Base-by-base conservation (phyloP, 1,284 basidiomycete species). In the Cryptococcus sp. region DNA sequence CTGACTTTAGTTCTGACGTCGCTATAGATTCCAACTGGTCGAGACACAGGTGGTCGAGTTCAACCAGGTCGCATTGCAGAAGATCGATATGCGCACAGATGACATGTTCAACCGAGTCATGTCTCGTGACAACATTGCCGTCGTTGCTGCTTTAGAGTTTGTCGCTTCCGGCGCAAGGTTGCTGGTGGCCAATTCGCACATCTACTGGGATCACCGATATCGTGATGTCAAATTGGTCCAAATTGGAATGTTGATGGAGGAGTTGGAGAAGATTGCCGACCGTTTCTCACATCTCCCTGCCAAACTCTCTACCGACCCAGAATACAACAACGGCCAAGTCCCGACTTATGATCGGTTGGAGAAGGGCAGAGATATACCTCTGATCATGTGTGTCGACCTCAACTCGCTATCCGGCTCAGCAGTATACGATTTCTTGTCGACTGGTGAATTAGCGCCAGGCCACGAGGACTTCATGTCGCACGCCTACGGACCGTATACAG, bases 71-170 rank as follows among this genome's bases (percentile, higher is more conserved):
- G 94, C 94, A 7, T 89, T 98, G 83, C 89, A 93, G 72, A 87
- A 93, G 51, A 85, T 88, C 45, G 95, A 99, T 75, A 95, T 98
- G 81, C 93, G 95, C 80, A 96, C 94, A 5, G 93, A 99, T 73
- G 95, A 98, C 80, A 95, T 99, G 93, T 99, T 98, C 84, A 98
- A 98, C 75, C 91, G 96, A 52, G 93, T 99, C 58, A 86, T 97
- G 74, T 90, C 89, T 63, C 93, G 94, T 76, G 96, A 98, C 79
- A 88, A 98, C 74, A 92, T 99, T 65, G 93, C 92, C 40, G 86
- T 94, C 61, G 83, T 95, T 50, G 88, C 88, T 63, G 83, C 93
- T 46, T 83, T 99, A 69, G 96, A 99, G 80, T 89, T 90, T 79
- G 86, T 85, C 62, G 83, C 85, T 51, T 90, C 92, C 0, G 94